phyloP scores from a whole-genome alignment of 2,329 filamentous ascomycete species.

The Aureobasidium uvarum region DNA sequence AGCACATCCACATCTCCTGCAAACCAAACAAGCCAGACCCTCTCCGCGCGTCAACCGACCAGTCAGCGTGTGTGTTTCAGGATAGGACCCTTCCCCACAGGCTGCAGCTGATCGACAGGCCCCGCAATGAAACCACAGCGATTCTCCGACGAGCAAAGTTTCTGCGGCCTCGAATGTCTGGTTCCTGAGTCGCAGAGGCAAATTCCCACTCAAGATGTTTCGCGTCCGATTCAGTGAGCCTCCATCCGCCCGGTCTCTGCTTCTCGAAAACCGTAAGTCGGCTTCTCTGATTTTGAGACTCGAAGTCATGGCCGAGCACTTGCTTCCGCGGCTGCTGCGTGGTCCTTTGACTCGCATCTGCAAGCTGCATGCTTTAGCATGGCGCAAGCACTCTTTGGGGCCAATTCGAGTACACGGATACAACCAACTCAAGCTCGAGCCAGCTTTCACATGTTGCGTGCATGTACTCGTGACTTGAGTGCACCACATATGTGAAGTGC shows the following conservation, averaged over 20 bases:
- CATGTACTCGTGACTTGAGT: conserved; percentile 23
- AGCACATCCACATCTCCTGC: conserved; percentile 2
- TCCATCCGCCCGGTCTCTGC: conserved; percentile 13
- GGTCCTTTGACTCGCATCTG: conserved; percentile 12
- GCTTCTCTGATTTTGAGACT: neutral
- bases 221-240: conserved; percentile 5
- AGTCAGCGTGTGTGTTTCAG: conserved; percentile 17
- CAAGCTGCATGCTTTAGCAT: conserved; percentile 17
- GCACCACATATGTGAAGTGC: neutral
- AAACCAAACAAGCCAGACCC: neutral
- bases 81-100: conserved; percentile 23
- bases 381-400: neutral
- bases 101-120: neutral
- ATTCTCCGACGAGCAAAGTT: conserved; percentile 4
- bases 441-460: conserved; percentile 17
- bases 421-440: conserved; percentile 1
- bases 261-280: neutral
- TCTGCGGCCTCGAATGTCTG: conserved; percentile 19
- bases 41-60: conserved; percentile 21
- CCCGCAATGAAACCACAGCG: conserved; percentile 20
- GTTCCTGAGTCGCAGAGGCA: conserved; percentile 17
- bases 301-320: neutral
- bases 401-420: neutral
- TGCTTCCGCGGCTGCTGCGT: conserved; percentile 11
- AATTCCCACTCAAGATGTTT: conserved; percentile 4